Evolutionary conservation across 1,284 basidiomycete genomes (phyloP), one percentile per base, ranked within the genome.

Genomic region (Trichosporon sp.): DNA sequence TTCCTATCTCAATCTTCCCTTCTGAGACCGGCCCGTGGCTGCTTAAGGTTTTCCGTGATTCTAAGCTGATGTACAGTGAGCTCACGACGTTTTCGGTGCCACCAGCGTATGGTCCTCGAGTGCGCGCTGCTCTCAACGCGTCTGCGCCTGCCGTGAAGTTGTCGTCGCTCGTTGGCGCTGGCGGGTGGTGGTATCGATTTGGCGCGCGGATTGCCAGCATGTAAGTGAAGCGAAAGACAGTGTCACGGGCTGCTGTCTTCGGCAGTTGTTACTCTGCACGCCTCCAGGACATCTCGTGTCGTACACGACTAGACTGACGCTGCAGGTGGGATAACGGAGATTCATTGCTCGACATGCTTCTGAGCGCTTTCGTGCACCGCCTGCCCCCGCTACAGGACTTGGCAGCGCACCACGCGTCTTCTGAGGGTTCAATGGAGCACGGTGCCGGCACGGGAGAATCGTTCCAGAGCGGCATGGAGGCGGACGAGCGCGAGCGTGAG

Each of bases 181-280:
- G 89, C 7, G 90, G 91, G 3, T 81, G 87, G 70, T 95, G 92
- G 92, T 95, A 95, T 76, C 88, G 88, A 2, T 93, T 92, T 76
- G 92, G 92, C 13, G 86, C 87, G 73, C 86, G 86, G 70, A 86
- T 94, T 65, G 89, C 88, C 80, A 86, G 34, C 21, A 66, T 65
- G 63, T 54, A 27, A 27, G 49, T 66, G 36, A n/a, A n/a, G n/a
- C n/a, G n/a, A n/a, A n/a, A n/a, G n/a, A n/a, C n/a, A n/a, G n/a
- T n/a, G n/a, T n/a, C n/a, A n/a, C n/a, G n/a, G n/a, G n/a, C n/a
- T n/a, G n/a, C n/a, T n/a, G n/a, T n/a, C n/a, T n/a, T n/a, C n/a
- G n/a, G n/a, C n/a, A n/a, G n/a, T n/a, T n/a, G n/a, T n/a, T n/a
- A n/a, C n/a, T n/a, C n/a, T n/a, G n/a, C n/a, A n/a, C n/a, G n/a